phyloP scores from a whole-genome alignment of 371 early-diverging fungal genomes.

The Dichotomocladium elegans region DNA sequence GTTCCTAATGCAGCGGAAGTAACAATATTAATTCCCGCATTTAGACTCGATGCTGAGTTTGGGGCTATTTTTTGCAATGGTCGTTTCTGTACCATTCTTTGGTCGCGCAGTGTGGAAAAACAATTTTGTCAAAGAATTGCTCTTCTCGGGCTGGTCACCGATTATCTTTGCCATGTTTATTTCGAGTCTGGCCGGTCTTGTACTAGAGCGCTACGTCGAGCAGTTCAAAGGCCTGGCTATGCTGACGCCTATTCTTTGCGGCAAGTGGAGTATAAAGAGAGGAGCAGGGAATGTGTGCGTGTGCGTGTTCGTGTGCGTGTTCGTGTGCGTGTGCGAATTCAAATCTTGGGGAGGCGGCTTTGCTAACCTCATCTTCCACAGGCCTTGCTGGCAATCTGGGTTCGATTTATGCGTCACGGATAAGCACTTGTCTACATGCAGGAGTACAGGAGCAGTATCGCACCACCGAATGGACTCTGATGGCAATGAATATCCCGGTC shows the following conservation, averaged over 20 bases:
- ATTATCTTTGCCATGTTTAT: slow-evolving; percentile 77
- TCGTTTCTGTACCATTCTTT: slow-evolving; percentile 55
- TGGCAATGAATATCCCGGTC: slow-evolving; percentile 73
- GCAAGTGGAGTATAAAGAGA: slow-evolving; percentile 25
- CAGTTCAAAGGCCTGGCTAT: slow-evolving; percentile 73
- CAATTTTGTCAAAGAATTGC: slow-evolving; percentile 55
- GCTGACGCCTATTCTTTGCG: slow-evolving; percentile 72
- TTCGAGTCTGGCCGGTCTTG: slow-evolving; percentile 80
- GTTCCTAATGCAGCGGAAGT: too few relatives aligned
- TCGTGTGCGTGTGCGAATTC: too few relatives aligned
- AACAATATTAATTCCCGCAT: too few relatives aligned
- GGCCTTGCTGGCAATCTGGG: slow-evolving; percentile 76
- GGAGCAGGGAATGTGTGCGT: background rate
- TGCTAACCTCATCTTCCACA: background rate
- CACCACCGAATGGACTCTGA: slow-evolving; percentile 53
- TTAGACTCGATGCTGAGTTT: slow-evolving; percentile 48
- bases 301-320: too few relatives aligned
- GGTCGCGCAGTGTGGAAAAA: slow-evolving; percentile 52
- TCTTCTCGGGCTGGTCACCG: slow-evolving; percentile 80
- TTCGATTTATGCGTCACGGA: slow-evolving; percentile 79
- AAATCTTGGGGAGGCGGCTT: background rate
- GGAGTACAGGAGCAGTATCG: slow-evolving; percentile 52
- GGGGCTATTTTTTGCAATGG: slow-evolving; percentile 41
- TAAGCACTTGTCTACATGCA: slow-evolving; percentile 77
- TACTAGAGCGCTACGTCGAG: slow-evolving; percentile 76